Conservation (phyloP, 192 early-diverging fungal genomes). For the Radiomyces spectabilis region DNA sequence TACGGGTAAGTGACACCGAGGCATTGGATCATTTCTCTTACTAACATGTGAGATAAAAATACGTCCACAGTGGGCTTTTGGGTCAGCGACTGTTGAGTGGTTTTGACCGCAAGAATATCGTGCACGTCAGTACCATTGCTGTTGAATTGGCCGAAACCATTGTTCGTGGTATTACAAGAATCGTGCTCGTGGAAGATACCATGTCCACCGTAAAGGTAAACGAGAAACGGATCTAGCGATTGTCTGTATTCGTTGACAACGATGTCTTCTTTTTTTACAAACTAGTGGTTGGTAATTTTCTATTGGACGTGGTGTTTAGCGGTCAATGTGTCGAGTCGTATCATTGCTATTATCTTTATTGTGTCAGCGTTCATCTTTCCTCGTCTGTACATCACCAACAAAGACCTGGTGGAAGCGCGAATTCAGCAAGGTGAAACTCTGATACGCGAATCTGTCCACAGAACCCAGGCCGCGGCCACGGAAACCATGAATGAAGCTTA, state of each 20-base stretch:
- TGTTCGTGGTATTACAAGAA: not conserved
- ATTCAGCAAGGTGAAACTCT: slow-evolving; percentile 4
- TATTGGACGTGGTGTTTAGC: slow-evolving; percentile 4
- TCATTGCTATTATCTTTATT: not conserved
- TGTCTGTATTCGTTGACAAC: no score
- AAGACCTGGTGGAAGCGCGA: slow-evolving; percentile 11
- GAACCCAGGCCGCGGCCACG: no score
- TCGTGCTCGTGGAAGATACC: not conserved
- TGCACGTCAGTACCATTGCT: not conserved
- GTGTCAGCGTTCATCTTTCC: slow-evolving; percentile 10
- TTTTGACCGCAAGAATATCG: not conserved
- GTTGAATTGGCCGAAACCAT: not conserved
- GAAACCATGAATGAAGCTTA: no score
- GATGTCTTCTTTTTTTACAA: not conserved
- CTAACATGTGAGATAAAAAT: not conserved
- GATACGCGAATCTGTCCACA: no score
- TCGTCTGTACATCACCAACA: slow-evolving; percentile 14
- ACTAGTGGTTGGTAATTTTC: slow-evolving; percentile 6
- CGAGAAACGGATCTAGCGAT: no score
- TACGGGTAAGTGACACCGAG: not conserved
- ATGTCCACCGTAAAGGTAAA: slow-evolving; percentile 6
- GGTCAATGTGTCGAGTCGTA: not conserved
- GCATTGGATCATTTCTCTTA: not conserved
- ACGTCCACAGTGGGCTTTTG: not conserved
- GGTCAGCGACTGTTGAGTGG: not conserved